These are phyloP conservation scores for Cornus controversa DNA, from an alignment of 148 eudicot species.

Conservation along the genomic window DNA sequence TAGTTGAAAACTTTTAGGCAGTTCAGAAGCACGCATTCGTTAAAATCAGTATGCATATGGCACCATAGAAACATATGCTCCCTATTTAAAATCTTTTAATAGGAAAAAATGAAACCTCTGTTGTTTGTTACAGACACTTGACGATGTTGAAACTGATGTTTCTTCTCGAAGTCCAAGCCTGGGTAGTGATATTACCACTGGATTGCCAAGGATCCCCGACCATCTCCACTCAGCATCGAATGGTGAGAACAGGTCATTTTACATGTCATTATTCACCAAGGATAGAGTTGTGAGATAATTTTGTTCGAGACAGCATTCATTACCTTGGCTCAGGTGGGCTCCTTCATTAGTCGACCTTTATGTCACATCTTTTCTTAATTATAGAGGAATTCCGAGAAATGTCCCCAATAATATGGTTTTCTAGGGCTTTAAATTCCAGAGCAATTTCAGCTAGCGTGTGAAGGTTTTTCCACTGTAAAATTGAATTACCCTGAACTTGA, in stretches of 20 bases:
- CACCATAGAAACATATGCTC: background rate
- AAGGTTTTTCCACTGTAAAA: no score
- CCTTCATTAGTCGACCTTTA: no score
- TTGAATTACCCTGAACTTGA: no score
- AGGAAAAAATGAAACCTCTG: background rate
- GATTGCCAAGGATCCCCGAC: constrained; percentile 10
- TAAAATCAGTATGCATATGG: background rate
- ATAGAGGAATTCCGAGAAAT: no score
- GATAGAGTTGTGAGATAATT: no score
- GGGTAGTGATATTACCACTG: background rate
- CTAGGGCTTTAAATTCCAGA: no score
- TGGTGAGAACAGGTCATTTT: constrained; percentile 12
- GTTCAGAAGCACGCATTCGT: background rate
- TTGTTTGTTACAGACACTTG: constrained; percentile 12
- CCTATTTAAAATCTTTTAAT: background rate
- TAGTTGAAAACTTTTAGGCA: no score
- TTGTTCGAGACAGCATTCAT: no score
- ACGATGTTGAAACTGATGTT: constrained; percentile 17
- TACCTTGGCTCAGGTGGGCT: no score
- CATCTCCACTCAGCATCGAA: background rate
- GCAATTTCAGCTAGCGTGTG: no score
- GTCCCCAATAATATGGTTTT: no score
- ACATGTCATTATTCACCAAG: background rate
- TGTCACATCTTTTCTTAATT: no score
- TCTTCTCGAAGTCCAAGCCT: constrained; percentile 5